Percentiles rank a stretch among this genome's conserved stretches.
phyloP scores from a whole-genome alignment of 2,329 filamentous ascomycete genomes.

The Cladosporium colombiae region DNA sequence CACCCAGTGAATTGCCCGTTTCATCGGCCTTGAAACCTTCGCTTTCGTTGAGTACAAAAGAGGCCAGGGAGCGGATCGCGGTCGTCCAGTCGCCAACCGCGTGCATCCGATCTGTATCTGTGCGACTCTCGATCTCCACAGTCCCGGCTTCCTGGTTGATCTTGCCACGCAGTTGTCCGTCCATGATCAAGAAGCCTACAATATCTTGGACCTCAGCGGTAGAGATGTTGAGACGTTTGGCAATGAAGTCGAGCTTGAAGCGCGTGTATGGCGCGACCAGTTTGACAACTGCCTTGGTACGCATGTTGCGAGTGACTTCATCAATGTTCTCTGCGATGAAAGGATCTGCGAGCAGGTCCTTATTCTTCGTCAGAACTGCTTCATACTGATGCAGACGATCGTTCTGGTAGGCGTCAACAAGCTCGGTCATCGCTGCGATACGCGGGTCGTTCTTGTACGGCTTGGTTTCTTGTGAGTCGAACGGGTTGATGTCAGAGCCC shows the following conservation, averaged over 20 bases:
- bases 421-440: constrained; percentile 94
- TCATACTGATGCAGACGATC: constrained; percentile 94
- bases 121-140: constrained; percentile 74
- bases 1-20: constrained; percentile 22
- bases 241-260: constrained; percentile 86
- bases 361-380: constrained; percentile 80
- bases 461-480: constrained; percentile 98
- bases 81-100: constrained; percentile 72
- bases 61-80: constrained; percentile 69
- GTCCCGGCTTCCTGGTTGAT: constrained; percentile 87
- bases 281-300: constrained; percentile 91
- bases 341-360: constrained; percentile 83
- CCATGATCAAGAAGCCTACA: constrained; percentile 88
- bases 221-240: constrained; percentile 81
- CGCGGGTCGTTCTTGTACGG: constrained; percentile 95
- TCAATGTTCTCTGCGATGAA: constrained; percentile 99
- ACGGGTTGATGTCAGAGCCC: constrained; percentile 97
- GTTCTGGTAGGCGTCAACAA: constrained; percentile 93
- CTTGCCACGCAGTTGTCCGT: constrained; percentile 80
- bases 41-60: constrained; percentile 72
- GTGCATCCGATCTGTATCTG: constrained; percentile 71
- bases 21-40: constrained; percentile 66
- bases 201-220: constrained; percentile 91
- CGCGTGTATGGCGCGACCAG: constrained; percentile 92
- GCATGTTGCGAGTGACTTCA: constrained; percentile 97